phyloP scores from a whole-genome alignment of 116 monocot genomes.

The Papilionanthe hybrid region DNA sequence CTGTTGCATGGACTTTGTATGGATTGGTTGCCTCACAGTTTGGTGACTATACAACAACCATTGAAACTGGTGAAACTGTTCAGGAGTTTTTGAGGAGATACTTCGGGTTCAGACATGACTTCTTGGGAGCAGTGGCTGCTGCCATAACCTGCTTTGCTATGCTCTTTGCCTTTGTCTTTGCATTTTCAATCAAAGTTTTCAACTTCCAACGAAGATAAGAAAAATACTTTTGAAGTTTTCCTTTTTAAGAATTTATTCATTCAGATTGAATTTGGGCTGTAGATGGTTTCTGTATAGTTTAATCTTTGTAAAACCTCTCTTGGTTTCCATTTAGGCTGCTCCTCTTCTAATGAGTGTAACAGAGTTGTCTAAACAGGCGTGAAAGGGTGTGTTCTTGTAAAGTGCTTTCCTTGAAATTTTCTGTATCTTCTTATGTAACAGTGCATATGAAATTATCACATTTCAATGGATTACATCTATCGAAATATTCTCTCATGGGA shows the following conservation, averaged over 20 bases:
- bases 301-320: background rate
- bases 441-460: background rate
- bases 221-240: background rate
- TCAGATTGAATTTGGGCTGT: background rate
- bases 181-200: conserved; percentile 50
- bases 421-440: background rate
- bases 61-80: conserved; percentile 7
- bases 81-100: conserved; percentile 34
- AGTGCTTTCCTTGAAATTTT: background rate
- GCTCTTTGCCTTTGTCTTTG: conserved; percentile 57
- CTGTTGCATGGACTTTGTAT: conserved; percentile 77
- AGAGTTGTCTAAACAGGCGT: background rate
- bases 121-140: conserved; percentile 34
- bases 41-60: conserved; percentile 28
- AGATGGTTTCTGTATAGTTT: background rate
- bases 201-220: conserved; percentile 71
- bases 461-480: background rate
- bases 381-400: background rate
- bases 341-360: background rate
- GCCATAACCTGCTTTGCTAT: conserved; percentile 39
- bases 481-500: background rate
- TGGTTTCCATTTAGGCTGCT: background rate
- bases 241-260: background rate
- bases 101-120: conserved; percentile 60
- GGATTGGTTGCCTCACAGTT: conserved; percentile 79